phyloP scores from a whole-genome alignment of 139 green algal genomes.

The Auxenochlorella pyrenoidosa region DNA sequence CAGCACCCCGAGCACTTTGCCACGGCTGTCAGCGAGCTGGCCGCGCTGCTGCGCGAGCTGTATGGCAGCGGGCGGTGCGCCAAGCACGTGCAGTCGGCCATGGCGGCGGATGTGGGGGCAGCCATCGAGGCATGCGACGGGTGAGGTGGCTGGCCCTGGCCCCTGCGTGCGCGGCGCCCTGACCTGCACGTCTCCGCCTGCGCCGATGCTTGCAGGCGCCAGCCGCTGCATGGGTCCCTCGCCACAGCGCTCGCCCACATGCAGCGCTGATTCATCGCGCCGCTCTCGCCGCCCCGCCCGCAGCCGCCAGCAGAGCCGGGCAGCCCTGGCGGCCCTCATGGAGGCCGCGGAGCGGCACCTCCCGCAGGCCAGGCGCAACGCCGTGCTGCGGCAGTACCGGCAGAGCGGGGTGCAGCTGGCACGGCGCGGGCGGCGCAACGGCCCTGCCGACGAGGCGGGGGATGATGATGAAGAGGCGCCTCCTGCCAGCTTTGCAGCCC shows the following conservation, averaged over 20 bases:
- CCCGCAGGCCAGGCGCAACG: conserved; percentile 22
- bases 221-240: background rate
- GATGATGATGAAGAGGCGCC: background rate
- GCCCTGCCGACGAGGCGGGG: background rate
- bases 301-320: conserved; percentile 24
- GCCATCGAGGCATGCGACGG: conserved; percentile 1
- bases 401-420: background rate
- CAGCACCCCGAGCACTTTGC: background rate
- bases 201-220: background rate
- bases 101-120: background rate
- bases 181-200: background rate
- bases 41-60: background rate
- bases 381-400: conserved; percentile 5
- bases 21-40: background rate
- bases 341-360: conserved; percentile 9
- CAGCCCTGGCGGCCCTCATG: conserved; percentile 15
- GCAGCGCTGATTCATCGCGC: too few species aligned
- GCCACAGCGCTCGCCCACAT: background rate
- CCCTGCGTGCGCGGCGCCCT: background rate
- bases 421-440: background rate
- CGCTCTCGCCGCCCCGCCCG: background rate
- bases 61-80: background rate
- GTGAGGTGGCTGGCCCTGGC: background rate
- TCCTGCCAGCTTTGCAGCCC: conserved; percentile 2
- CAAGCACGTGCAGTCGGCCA: background rate